phyloP scores from a whole-genome alignment of 2,329 filamentous ascomycete genomes.

The Alternaria sp. region DNA sequence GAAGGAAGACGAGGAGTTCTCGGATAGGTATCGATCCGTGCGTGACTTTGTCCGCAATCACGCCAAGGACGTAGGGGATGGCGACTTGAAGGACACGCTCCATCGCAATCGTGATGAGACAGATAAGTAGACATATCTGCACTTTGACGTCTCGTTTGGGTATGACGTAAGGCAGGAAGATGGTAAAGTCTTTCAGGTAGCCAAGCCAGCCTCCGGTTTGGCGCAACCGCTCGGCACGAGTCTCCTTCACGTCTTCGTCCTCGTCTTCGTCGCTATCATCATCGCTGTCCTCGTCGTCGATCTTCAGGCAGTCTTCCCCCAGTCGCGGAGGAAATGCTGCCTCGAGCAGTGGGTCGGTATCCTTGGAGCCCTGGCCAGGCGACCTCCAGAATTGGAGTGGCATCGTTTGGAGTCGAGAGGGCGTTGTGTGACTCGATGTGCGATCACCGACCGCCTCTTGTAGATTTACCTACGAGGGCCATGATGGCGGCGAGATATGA shows the following conservation, averaged over 20 bases:
- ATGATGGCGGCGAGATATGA: not conserved
- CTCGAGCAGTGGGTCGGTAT: slow-evolving; percentile 17
- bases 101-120: not conserved
- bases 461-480: not conserved
- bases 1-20: not conserved
- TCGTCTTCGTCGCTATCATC: not conserved
- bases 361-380: slow-evolving; percentile 9
- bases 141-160: slow-evolving; percentile 64
- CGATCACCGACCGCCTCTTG: not conserved
- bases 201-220: slow-evolving; percentile 76
- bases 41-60: not conserved
- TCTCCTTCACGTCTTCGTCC: slow-evolving; percentile 19
- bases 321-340: slow-evolving; percentile 5
- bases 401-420: not conserved
- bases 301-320: not conserved
- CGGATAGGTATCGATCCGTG: not conserved
- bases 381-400: slow-evolving; percentile 8
- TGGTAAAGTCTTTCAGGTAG: slow-evolving; percentile 73
- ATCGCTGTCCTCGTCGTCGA: not conserved
- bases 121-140: not conserved
- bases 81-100: not conserved
- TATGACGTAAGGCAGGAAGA: slow-evolving; percentile 80
- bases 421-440: not conserved
- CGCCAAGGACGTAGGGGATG: not conserved
- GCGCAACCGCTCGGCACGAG: slow-evolving; percentile 65